Evolutionary conservation across 345 rosid genomes (phyloP).

Genomic region (Triadica sebifera): DNA sequence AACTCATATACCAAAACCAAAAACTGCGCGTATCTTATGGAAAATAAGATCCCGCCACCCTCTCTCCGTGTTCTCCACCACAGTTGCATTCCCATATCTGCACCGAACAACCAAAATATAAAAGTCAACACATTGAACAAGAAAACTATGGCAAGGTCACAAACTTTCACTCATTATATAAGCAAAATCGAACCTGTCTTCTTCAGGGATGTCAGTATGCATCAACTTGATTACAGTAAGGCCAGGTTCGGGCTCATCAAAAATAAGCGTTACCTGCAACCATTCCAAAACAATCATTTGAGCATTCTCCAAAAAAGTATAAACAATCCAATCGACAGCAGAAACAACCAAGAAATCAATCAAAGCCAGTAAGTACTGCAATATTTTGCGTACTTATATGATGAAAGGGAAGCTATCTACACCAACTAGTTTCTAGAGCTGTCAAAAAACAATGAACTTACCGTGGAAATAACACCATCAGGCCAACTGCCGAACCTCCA

Average conservation of each 20-base stretch:
- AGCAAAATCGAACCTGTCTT: constrained; percentile 64
- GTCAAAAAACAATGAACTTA: constrained; percentile 23
- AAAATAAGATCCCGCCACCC: constrained; percentile 95
- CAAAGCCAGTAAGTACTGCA: not conserved
- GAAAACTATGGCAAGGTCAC: not conserved
- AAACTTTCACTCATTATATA: no score
- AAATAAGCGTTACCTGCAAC: constrained; percentile 65
- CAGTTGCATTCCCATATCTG: constrained; percentile 94
- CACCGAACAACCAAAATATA: constrained; percentile 10
- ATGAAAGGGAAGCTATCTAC: no score
- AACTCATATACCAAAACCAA: constrained; percentile 62
- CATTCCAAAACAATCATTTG: constrained; percentile 14
- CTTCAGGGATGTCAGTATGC: constrained; percentile 86
- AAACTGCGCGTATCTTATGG: constrained; percentile 81
- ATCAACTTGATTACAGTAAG: constrained; percentile 67
- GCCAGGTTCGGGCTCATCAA: constrained; percentile 83
- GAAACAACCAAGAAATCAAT: not conserved
- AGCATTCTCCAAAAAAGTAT: not conserved
- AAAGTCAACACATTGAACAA: not conserved
- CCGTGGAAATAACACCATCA: constrained; percentile 81
- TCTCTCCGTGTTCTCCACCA: constrained; percentile 91
- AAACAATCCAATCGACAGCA: no score
- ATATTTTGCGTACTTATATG: not conserved
- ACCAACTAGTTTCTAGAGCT: no score
- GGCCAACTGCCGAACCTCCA: constrained; percentile 99